phyloP scores from a whole-genome alignment of 768 basidiomycete species.

The Psilocybe tampanensis region DNA sequence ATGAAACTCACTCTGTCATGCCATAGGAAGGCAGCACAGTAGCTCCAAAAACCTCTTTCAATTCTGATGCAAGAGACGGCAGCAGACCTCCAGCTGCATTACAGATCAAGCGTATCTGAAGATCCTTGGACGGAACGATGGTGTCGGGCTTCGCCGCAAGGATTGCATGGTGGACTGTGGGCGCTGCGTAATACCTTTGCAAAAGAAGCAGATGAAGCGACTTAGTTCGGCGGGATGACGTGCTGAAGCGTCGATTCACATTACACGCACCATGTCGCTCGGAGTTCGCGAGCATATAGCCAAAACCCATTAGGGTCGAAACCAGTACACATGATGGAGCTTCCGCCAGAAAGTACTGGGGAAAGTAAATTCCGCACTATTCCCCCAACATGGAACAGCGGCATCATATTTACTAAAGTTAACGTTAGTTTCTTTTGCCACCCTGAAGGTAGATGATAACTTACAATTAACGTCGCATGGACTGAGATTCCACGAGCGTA shows the following conservation, averaged over 20 bases:
- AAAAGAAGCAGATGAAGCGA: conserved; percentile 2
- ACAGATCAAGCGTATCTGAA: conserved; percentile 47
- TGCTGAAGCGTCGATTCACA: neutral
- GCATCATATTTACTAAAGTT: conserved; percentile 49
- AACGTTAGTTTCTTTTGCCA: conserved; percentile 5
- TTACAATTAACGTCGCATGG: conserved; percentile 47
- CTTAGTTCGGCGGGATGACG: conserved; percentile 1
- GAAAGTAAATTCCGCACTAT: conserved; percentile 60
- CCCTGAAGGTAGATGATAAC: conserved; percentile 10
- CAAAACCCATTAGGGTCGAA: conserved; percentile 58
- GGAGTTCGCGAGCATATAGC: conserved; percentile 37
- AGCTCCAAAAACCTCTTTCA: conserved; percentile 52
- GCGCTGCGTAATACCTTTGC: conserved; percentile 52
- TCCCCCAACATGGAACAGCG: conserved; percentile 62
- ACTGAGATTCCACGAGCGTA: conserved; percentile 43
- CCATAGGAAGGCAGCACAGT: conserved; percentile 63
- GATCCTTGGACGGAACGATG: conserved; percentile 32
- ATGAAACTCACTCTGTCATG: conserved; percentile 47
- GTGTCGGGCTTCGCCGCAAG: conserved; percentile 37
- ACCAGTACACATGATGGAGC: conserved; percentile 55
- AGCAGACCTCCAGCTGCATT: conserved; percentile 57
- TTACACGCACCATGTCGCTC: conserved; percentile 50
- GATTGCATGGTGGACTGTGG: conserved; percentile 54
- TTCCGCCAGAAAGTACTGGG: conserved; percentile 57
- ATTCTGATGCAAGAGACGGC: conserved; percentile 49